Conservation (phyloP, 305 asterid species). For the Plantago rigida region DNA sequence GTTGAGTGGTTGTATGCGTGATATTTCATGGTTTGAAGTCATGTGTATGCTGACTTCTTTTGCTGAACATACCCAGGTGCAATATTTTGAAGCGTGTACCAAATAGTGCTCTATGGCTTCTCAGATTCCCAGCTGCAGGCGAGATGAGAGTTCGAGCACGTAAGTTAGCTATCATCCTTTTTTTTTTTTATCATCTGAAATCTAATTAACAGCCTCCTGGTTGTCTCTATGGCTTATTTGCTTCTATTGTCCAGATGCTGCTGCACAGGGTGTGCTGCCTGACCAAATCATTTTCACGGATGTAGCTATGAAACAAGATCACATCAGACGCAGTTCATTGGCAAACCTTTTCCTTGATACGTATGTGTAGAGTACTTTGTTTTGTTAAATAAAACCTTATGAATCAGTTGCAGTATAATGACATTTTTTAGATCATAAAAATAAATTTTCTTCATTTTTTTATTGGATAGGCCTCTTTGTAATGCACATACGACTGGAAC, state of each 20-base stretch:
- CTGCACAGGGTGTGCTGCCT: constrained; percentile 85
- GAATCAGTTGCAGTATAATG: constrained; percentile 3
- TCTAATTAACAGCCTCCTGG: constrained; percentile 1
- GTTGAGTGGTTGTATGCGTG: background rate
- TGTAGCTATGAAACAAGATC: constrained; percentile 96
- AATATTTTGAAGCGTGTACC: constrained; percentile 95
- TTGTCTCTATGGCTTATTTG: constrained; percentile 4
- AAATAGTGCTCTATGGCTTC: constrained; percentile 94
- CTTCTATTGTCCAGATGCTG: constrained; percentile 55
- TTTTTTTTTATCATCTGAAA: constrained; percentile 4
- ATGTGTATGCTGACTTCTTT: constrained; percentile 11
- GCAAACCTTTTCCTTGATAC: constrained; percentile 96
- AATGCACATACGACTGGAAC: constrained; percentile 98
- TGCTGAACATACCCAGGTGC: constrained; percentile 53
- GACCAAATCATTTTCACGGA: constrained; percentile 93
- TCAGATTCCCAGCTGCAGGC: constrained; percentile 94
- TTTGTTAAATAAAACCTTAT: background rate
- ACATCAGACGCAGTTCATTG: constrained; percentile 78
- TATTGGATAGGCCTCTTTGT: constrained; percentile 72
- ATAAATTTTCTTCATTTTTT: constrained; percentile 5
- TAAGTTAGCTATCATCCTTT: constrained; percentile 33
- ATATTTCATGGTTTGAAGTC: constrained; percentile 1
- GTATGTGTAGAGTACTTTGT: constrained; percentile 33
- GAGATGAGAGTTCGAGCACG: constrained; percentile 86
- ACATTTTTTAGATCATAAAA: background rate